Evolutionary conservation across 2,329 filamentous ascomycete species (phyloP), one percentile per base, ranked within the genome.

Genomic region (Paecilomyces dactylethromorphus): DNA sequence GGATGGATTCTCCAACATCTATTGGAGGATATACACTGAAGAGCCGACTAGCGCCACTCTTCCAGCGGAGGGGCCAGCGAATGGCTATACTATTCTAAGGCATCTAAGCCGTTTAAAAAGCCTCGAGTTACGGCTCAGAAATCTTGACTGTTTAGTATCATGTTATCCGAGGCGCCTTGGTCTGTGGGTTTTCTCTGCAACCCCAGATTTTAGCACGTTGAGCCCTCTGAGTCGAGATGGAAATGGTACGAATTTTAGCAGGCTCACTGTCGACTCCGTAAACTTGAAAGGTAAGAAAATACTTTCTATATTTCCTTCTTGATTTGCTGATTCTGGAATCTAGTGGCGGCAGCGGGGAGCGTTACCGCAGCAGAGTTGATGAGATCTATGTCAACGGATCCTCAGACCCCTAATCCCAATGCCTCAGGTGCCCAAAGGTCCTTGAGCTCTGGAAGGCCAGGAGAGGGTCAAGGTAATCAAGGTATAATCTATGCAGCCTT

Each of bases 1-100:
- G 75, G 74, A 76, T 69, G 74, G 73, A 33, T 76, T 76, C 65
- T 75, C 73, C 61, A 73, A 67, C 39, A 72, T 77, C 26, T 71
- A 77, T 58, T 78, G 75, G 74, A 75, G 74, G 63, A 71, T 76
- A 58, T 76, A 75, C 62, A 74, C 71, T 22, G 74, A 75, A 60
- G 73, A 74, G 58, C 64, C 65, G 52, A 66, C 62, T 59, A 69
- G 67, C 57, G 58, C 68, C 31, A 71, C 64, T 58, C 61, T 66
- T 54, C 61, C 71, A 15, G 65, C 65, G 22, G 73, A 74, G 18
- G 64, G 65, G n/a, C 69, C 69, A 31, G 64, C 67, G 39, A 76
- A 73, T 65, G 71, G 72, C 55, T 73, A 69, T 58, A 71, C 69
- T 2, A 72, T 75, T 53, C 63, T 75, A 22, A 73, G 68, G 53